Base-by-base conservation (phyloP, 352 stramenopile species). In the Globisporangium splendens region DNA sequence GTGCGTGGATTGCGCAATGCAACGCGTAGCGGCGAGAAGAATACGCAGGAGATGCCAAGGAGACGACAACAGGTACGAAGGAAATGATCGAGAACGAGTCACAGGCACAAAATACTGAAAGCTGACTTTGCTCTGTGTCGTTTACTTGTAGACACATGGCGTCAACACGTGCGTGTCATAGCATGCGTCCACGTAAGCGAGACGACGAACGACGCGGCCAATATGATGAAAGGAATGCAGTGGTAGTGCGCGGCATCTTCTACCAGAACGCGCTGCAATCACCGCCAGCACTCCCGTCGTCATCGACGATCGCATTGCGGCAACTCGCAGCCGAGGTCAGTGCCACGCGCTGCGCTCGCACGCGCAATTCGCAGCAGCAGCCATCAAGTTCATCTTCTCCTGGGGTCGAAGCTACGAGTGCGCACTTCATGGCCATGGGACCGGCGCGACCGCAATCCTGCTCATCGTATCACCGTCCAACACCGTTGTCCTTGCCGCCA, bases 251-350 rank as follows among this genome's bases (percentile, higher is more conserved):
- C 39, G 62, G 69, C 2, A 62, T 77, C 12, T 74, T 77, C 21
- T 73, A 67, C 42, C 69, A 69, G 10, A 69, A 69, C 28, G 28
- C 46, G 17, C 52, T 76, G 0, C 68, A 68, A 12, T 54, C 65
- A 8, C 68, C 62, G 33, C 62, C 68, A 8, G 31, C 22, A 14
- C 58, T 76, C 6, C 65, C 66, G 0, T 55, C 68, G 15, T 54
- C 63, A 11, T 71, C 53, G 11, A 62, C 53, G 18, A 21, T 62
- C 28, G 54, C 60, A 17, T 54, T 66, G 14, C 21, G 15, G 4
- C 53, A 53, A 2, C 43, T 65, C n/a, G 51, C 59, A 20, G 44
- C 46, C 8, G 39, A 44, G 13, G 12, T 3, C 8, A 44, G 39
- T n/a, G 12, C 39, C 39, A 44, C 17, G 10, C 13, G 39, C 12